Evolutionary conservation across 2,329 filamentous ascomycete genomes (phyloP).

Genomic region (Helotiales sp.): DNA sequence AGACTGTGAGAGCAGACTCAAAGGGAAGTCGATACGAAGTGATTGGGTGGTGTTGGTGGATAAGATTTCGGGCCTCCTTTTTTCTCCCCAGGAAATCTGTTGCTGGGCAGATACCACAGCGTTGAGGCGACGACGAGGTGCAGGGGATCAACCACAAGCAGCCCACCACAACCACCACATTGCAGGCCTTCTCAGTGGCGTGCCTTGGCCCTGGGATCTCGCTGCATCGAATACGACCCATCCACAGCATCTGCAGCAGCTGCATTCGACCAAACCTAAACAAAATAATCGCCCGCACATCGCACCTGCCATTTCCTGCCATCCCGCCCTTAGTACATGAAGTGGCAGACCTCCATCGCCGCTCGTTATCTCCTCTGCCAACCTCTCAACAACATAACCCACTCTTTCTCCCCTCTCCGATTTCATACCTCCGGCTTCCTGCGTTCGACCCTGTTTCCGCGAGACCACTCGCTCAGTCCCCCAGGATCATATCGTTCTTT

Average conservation of each 20-base stretch:
- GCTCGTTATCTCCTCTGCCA: background rate
- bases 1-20: background rate
- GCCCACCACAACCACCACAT: no score
- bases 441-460: background rate
- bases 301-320: background rate
- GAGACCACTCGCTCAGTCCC: slow-evolving; percentile 3
- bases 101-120: background rate
- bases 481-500: slow-evolving; percentile 18
- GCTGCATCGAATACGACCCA: background rate
- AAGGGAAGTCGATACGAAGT: background rate
- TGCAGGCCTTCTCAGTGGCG: background rate
- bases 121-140: background rate
- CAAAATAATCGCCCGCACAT: background rate
- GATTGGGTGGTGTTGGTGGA: background rate
- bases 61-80: background rate
- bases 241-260: background rate
- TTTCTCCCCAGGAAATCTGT: slow-evolving; percentile 3
- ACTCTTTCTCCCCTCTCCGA: slow-evolving; percentile 3
- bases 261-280: background rate
- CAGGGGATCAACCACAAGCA: background rate
- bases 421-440: slow-evolving; percentile 5
- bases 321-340: background rate
- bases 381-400: background rate
- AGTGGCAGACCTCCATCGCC: background rate
- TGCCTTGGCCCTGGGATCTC: background rate